These are phyloP conservation scores for Posidonia oceanica DNA, from an alignment of 116 monocot species.

Conservation along the genomic window DNA sequence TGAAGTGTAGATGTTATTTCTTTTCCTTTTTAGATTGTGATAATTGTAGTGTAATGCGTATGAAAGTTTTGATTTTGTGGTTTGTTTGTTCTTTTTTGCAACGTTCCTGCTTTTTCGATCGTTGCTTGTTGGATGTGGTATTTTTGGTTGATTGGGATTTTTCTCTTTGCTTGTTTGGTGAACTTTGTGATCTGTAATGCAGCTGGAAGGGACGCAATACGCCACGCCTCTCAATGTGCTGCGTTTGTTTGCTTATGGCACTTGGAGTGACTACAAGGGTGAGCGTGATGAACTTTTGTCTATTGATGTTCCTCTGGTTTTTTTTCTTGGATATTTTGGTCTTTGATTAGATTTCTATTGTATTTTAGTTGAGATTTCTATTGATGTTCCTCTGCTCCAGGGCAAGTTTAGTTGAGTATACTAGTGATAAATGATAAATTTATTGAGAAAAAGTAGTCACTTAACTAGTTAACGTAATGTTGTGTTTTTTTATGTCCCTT, in stretches of 20 bases:
- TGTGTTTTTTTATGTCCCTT: no score
- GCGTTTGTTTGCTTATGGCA: conserved; percentile 93
- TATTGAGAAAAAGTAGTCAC: no score
- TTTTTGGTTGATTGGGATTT: background rate
- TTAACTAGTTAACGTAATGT: no score
- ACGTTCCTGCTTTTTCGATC: background rate
- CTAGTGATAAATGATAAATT: no score
- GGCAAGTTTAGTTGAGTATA: no score
- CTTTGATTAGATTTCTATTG: background rate
- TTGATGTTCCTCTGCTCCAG: background rate
- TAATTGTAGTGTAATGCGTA: background rate
- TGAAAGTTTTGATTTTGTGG: background rate
- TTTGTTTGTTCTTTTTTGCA: background rate
- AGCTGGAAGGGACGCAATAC: conserved; percentile 69
- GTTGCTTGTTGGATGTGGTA: background rate
- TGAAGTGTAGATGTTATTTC: background rate
- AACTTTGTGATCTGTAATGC: conserved; percentile 10
- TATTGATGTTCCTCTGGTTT: background rate
- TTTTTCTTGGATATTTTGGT: background rate
- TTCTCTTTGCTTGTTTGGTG: background rate
- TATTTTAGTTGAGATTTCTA: background rate
- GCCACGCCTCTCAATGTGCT: conserved; percentile 55
- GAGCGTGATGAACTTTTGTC: conserved; percentile 12
- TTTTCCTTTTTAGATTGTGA: background rate
- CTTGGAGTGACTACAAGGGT: conserved; percentile 93